phyloP scores from a whole-genome alignment of 768 basidiomycete species.

The Cystobasidium ongulense region DNA sequence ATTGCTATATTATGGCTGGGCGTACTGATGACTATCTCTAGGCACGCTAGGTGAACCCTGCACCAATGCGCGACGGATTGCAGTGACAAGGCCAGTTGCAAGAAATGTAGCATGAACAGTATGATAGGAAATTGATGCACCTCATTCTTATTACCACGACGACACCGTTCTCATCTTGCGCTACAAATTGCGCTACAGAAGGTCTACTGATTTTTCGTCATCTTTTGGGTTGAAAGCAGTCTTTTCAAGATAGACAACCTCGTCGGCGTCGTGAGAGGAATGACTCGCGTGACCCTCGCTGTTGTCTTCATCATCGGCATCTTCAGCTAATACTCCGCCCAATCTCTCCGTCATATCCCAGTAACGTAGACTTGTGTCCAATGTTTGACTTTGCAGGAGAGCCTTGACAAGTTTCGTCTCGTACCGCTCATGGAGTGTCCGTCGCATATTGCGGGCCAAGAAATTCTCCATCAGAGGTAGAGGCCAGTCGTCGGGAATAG shows the following conservation, averaged over 20 bases:
- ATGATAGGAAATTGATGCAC: too few species aligned
- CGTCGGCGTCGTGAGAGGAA: neutral
- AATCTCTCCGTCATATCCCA: neutral
- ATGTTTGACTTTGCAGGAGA: conserved; percentile 68
- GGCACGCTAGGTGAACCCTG: conserved; percentile 24
- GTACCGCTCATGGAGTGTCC: conserved; percentile 61
- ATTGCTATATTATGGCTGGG: neutral
- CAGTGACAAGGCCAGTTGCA: too few species aligned
- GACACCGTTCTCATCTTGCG: too few species aligned
- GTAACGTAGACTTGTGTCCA: conserved; percentile 51
- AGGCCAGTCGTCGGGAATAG: conserved; percentile 67
- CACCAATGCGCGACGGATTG: neutral
- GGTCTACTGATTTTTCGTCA: conserved; percentile 16
- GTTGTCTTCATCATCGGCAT: conserved; percentile 1
- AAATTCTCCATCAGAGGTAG: conserved; percentile 65
- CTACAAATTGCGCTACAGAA: too few species aligned
- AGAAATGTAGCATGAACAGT: too few species aligned
- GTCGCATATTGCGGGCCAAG: conserved; percentile 66
- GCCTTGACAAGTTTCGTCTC: conserved; percentile 71
- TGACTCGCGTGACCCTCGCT: neutral
- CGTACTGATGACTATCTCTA: neutral
- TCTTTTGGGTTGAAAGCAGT: neutral
- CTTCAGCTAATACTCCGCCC: conserved; percentile 21
- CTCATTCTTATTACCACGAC: too few species aligned
- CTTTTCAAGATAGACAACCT: conserved; percentile 10